Base-by-base conservation (phyloP, 441 rosid species). In the Metrosideros polymorpha region DNA sequence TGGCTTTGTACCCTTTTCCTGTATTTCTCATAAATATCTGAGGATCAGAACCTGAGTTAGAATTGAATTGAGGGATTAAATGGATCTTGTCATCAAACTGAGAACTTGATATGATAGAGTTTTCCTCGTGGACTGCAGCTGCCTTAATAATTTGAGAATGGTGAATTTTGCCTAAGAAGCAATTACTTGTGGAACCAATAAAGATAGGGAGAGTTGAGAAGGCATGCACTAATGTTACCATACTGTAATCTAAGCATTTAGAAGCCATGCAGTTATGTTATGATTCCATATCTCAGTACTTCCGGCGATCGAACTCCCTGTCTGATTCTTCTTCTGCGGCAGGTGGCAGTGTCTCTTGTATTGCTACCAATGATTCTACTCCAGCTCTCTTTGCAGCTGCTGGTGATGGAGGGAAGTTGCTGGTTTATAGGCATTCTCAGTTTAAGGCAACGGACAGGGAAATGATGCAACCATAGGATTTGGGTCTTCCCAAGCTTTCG, bases 291-390 rank as follows among this genome's bases (percentile, higher is more conserved):
- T 59, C 39, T 57, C 0, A 6, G 35, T 59, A 59, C 5, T 32
- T 10, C 6, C 2, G 45, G 27, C 4, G 22, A 17, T 50, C 14
- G 24, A 82, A n/a, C 50, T 25, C 27, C 42, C 29, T 49, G 17
- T 82, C 84, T 51, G 42, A 82, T 82, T 42, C 42, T 52, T 82
- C 56, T 82, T 24, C 45, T 30, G 84, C 15, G 45, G 25, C 84
- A 97, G 99, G 94, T 87, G 87, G 93, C 71, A 84, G 91, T 71
- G 92, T 93, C 88, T 90, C 95, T 35, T 93, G 99, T 89, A 93
- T 97, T 57, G 94, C 94, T 18, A 90, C 95, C 5, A 97, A 94
- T 86, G 93, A 92, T 86, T 92, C 95, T 66, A 91, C 75, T 32
- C 85, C 93, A 24, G 91, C 93, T 79, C 87, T 91, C 35, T 52